A percentile compares a stretch with the other conserved stretches of the same genome.
These are phyloP conservation scores for Lactifluus subvellereus DNA, from an alignment of 768 basidiomycete genomes.

Conservation along the genomic window DNA sequence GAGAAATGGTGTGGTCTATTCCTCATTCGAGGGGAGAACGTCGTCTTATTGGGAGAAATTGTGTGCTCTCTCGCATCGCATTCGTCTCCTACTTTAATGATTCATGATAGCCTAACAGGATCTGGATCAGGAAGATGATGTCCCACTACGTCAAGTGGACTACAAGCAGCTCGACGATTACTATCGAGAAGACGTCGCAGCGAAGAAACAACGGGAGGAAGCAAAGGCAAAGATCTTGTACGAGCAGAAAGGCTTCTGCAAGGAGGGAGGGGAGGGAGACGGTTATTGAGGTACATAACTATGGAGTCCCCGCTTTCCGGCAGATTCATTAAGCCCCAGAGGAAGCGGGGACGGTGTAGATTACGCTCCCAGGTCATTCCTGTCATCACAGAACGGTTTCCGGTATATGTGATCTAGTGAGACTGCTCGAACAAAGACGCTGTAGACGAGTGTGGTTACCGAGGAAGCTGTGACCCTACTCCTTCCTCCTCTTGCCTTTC, in stretches of 20 bases:
- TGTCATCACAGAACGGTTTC: neutral
- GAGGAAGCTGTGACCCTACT: conserved; percentile 2
- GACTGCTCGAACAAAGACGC: neutral
- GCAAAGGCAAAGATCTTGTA: conserved; percentile 75
- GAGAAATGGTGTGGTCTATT: conserved; percentile 87
- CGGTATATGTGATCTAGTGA: neutral
- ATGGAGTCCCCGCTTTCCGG: conserved; percentile 24
- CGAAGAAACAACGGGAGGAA: conserved; percentile 77
- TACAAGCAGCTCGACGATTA: conserved; percentile 63
- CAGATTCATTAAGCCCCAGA: conserved; percentile 37
- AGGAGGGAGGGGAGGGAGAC: conserved; percentile 94
- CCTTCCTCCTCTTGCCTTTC: conserved; percentile 25
- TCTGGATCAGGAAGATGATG: conserved; percentile 86
- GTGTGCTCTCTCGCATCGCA: conserved; percentile 37
- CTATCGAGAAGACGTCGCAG: conserved; percentile 66
- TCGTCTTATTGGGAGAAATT: conserved; percentile 93
- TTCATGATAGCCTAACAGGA: conserved; percentile 47
- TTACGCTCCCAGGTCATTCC: conserved; percentile 25
- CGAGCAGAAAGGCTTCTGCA: conserved; percentile 84
- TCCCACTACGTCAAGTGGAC: conserved; percentile 71
- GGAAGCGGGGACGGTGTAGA: conserved; percentile 26
- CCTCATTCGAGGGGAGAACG: conserved; percentile 96
- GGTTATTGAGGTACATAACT: conserved; percentile 56
- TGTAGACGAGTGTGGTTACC: neutral
- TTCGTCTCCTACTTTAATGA: neutral